Percentiles rank a stretch among this genome's conserved stretches.
Evolutionary conservation across 176 grass and related monocot genomes (phyloP).

Genomic region (Cenchrus purpureus): DNA sequence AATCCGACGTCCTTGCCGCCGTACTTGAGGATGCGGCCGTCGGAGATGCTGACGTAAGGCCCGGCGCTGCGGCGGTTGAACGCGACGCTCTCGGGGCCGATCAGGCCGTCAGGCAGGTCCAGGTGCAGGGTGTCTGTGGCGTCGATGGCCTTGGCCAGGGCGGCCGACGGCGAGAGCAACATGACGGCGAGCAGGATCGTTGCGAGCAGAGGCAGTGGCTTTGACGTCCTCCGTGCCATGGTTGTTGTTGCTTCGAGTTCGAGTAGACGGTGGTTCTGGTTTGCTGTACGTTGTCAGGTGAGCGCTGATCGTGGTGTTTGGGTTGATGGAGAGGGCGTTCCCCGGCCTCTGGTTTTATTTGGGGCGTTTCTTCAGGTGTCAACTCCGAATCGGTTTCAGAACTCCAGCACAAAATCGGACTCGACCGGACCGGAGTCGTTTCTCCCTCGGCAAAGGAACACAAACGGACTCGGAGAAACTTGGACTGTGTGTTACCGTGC

Average conservation of each 20-base stretch:
- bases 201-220: not conserved
- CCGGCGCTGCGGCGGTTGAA: conserved; percentile 35
- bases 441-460: not conserved
- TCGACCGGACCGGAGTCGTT: not conserved
- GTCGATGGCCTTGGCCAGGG: not conserved
- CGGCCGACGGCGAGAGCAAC: not conserved
- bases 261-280: not conserved
- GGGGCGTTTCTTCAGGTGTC: not conserved
- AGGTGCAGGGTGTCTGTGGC: not conserved
- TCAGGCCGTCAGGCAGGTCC: not conserved
- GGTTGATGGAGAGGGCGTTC: not conserved
- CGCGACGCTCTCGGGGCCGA: conserved; percentile 39
- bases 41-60: conserved; percentile 42
- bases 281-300: too few relatives aligned
- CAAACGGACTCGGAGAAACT: not conserved
- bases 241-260: not conserved
- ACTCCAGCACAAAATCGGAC: not conserved
- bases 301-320: not conserved
- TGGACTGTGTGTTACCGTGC: too few relatives aligned
- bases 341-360: not conserved
- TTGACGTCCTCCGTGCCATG: not conserved
- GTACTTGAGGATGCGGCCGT: conserved; percentile 42
- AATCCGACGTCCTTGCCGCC: not conserved
- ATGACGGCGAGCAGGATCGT: too few relatives aligned
- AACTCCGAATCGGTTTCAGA: too few relatives aligned